Conservation (phyloP, 1,284 basidiomycete species). For the Gymnopus androsaceus region DNA sequence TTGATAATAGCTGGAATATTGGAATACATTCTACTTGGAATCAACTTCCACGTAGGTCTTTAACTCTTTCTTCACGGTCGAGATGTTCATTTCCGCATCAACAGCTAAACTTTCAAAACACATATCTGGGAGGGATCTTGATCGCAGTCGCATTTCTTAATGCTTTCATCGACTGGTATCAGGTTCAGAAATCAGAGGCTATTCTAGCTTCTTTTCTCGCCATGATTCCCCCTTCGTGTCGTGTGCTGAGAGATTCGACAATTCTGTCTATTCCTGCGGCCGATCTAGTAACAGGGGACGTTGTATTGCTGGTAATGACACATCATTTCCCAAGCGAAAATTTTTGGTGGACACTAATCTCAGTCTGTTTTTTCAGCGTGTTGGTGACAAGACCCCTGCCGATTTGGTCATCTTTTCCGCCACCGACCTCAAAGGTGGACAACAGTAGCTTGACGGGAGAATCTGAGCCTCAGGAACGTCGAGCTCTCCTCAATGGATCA, state of each 20-base stretch:
- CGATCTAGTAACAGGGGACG: constrained; percentile 68
- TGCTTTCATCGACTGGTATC: constrained; percentile 71
- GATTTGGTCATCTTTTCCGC: constrained; percentile 61
- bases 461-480: constrained; percentile 67
- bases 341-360: too few relatives aligned
- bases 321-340: too few relatives aligned
- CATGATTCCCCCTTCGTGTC: constrained; percentile 70
- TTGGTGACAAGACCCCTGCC: constrained; percentile 71
- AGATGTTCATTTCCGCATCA: constrained; percentile 4
- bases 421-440: constrained; percentile 66
- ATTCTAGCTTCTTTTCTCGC: constrained; percentile 71
- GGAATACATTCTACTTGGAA: constrained; percentile 64
- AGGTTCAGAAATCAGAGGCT: constrained; percentile 70
- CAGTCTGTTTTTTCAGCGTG: constrained; percentile 40
- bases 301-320: constrained; percentile 64
- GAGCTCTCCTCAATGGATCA: constrained; percentile 47
- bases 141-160: constrained; percentile 72
- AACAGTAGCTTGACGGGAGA: constrained; percentile 72
- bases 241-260: constrained; percentile 62
- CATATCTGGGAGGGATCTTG: constrained; percentile 69
- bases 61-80: constrained; percentile 1
- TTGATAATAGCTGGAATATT: constrained; percentile 64
- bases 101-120: constrained; percentile 63
- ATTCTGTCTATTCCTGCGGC: constrained; percentile 60
- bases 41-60: constrained; percentile 54